These are phyloP conservation scores for Tricholoma furcatifolium DNA, from an alignment of 768 basidiomycete genomes.

Conservation along the genomic window DNA sequence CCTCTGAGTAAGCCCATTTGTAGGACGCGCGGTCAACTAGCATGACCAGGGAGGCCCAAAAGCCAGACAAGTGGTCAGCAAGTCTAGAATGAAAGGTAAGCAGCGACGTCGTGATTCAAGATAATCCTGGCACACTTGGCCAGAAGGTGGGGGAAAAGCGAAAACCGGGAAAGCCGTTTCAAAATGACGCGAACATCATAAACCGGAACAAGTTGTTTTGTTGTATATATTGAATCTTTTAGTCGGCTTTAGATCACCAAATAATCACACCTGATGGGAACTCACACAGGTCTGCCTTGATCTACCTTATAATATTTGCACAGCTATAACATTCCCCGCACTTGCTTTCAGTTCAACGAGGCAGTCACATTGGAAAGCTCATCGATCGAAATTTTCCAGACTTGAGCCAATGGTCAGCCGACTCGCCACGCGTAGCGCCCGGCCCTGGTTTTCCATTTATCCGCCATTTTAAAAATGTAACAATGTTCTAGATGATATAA, in stretches of 20 bases:
- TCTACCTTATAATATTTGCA: neutral
- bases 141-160: neutral
- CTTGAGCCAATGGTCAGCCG: slow-evolving; percentile 12
- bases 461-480: slow-evolving; percentile 11
- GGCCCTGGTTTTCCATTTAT: slow-evolving; percentile 8
- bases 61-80: slow-evolving; percentile 12
- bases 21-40: slow-evolving; percentile 36
- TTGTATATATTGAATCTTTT: slow-evolving; percentile 11
- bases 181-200: slow-evolving; percentile 17
- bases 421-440: slow-evolving; percentile 7
- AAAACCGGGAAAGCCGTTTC: slow-evolving; percentile 1
- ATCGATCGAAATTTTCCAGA: neutral
- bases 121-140: slow-evolving; percentile 1
- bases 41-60: slow-evolving; percentile 32
- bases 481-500: slow-evolving; percentile 5
- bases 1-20: slow-evolving; percentile 53
- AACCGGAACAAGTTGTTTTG: slow-evolving; percentile 12
- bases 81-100: slow-evolving; percentile 6
- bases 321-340: neutral
- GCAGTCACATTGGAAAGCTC: slow-evolving; percentile 9
- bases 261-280: slow-evolving; percentile 16
- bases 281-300: neutral
- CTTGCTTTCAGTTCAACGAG: neutral
- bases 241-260: slow-evolving; percentile 14
- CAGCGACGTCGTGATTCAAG: slow-evolving; percentile 14